These are phyloP conservation scores for Globisporangium cystogenes DNA, from an alignment of 352 stramenopile genomes.

Conservation along the genomic window DNA sequence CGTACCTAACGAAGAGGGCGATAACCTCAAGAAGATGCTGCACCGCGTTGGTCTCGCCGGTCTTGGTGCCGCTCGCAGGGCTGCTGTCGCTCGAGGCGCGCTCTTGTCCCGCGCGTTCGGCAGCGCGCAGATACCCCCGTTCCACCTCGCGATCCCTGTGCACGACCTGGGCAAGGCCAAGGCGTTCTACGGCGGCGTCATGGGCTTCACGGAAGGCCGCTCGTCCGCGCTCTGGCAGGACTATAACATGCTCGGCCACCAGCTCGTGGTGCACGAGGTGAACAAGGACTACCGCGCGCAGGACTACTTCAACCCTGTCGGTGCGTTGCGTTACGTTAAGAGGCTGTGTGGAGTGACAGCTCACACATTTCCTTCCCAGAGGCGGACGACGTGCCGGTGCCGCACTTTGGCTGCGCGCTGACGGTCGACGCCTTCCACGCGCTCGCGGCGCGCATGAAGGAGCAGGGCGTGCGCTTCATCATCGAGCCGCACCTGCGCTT, in stretches of 20 bases:
- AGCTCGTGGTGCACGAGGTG: constrained; percentile 90
- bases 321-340: too few species aligned
- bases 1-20: too few species aligned
- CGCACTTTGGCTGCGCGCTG: constrained; percentile 93
- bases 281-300: constrained; percentile 87
- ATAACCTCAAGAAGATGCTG: too few species aligned
- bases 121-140: constrained; percentile 46
- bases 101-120: too few species aligned
- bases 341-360: too few species aligned
- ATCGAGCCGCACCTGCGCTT: constrained; percentile 96
- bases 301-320: constrained; percentile 96
- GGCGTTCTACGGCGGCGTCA: constrained; percentile 89
- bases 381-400: constrained; percentile 95
- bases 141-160: constrained; percentile 93
- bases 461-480: constrained; percentile 89
- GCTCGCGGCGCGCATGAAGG: constrained; percentile 79
- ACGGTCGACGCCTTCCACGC: constrained; percentile 91
- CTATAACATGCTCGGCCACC: constrained; percentile 88
- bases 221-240: constrained; percentile 87
- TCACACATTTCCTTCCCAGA: too few species aligned
- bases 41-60: too few species aligned
- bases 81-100: too few species aligned
- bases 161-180: constrained; percentile 91
- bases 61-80: too few species aligned
- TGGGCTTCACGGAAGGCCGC: constrained; percentile 90